These are phyloP conservation scores for Colletotrichum liriopes DNA, from an alignment of 2,329 filamentous ascomycete genomes.

Conservation along the genomic window DNA sequence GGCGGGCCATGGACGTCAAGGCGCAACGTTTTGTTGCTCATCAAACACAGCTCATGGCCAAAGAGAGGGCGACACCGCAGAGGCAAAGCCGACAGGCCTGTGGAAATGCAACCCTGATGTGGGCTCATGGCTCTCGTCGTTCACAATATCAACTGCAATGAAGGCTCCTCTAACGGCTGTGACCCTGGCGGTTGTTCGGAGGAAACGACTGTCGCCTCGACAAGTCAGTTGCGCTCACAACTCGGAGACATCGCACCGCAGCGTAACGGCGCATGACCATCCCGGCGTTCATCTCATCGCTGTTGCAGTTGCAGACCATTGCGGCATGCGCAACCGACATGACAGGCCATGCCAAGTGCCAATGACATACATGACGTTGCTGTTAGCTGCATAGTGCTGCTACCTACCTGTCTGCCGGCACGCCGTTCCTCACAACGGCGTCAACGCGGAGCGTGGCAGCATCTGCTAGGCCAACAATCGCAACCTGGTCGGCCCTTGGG, in stretches of 20 bases:
- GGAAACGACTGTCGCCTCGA: conserved; percentile 8
- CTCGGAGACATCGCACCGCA: not conserved
- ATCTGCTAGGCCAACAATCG: not conserved
- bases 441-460: conserved; percentile 1
- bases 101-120: conserved; percentile 7
- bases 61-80: not conserved
- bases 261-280: conserved; percentile 9
- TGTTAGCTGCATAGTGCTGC: conserved; percentile 23
- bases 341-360: conserved; percentile 28
- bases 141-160: conserved; percentile 19
- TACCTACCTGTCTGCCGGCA: not conserved
- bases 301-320: not conserved
- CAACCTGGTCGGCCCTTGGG: not conserved
- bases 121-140: conserved; percentile 4
- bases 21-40: conserved; percentile 23
- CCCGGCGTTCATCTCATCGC: conserved; percentile 32
- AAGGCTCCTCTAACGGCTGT: conserved; percentile 17
- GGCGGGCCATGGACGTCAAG: conserved; percentile 5
- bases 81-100: conserved; percentile 1
- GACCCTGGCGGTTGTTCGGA: conserved; percentile 8
- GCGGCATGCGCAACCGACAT: conserved; percentile 9
- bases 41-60: conserved; percentile 9
- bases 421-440: conserved; percentile 2
- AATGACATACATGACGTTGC: conserved; percentile 41
- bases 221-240: not conserved